These are phyloP conservation scores for Pugionium cornutum DNA, from an alignment of 345 rosid species.

Conservation along the genomic window DNA sequence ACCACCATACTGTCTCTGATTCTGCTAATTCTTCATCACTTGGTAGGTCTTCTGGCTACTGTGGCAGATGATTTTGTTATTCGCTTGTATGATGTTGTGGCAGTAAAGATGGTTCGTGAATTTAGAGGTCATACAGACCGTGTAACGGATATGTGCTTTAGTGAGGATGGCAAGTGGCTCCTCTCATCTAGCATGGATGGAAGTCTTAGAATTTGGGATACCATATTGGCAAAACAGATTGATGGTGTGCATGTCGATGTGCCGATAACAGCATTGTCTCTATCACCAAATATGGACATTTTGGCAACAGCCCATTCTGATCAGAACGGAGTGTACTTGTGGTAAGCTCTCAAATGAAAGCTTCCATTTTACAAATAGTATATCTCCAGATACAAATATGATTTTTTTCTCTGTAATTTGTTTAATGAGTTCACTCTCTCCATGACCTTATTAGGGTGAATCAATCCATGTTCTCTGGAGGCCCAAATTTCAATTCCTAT, in stretches of 20 bases:
- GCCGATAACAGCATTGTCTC: conserved; percentile 82
- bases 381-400: background rate
- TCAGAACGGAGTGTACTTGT: conserved; percentile 85
- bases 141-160: conserved; percentile 80
- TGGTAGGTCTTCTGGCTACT: conserved; percentile 83
- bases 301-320: conserved; percentile 92
- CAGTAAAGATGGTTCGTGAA: conserved; percentile 84
- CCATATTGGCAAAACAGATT: conserved; percentile 82
- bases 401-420: background rate
- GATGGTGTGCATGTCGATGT: conserved; percentile 84
- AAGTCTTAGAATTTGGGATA: conserved; percentile 91
- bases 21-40: conserved; percentile 23
- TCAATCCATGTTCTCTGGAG: conserved; percentile 75
- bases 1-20: conserved; percentile 3
- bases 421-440: conserved; percentile 1
- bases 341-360: conserved; percentile 50
- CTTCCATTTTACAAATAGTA: background rate
- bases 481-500: conserved; percentile 59
- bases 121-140: conserved; percentile 96
- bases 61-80: conserved; percentile 86
- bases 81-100: conserved; percentile 71
- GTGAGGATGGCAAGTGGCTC: conserved; percentile 98
- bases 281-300: conserved; percentile 92
- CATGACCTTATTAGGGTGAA: conserved; percentile 61
- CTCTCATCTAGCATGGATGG: conserved; percentile 96